A percentile compares a stretch with the other conserved stretches of the same genome.
phyloP scores from a whole-genome alignment of 306 rosid genomes.

The Cucurbita pepo region DNA sequence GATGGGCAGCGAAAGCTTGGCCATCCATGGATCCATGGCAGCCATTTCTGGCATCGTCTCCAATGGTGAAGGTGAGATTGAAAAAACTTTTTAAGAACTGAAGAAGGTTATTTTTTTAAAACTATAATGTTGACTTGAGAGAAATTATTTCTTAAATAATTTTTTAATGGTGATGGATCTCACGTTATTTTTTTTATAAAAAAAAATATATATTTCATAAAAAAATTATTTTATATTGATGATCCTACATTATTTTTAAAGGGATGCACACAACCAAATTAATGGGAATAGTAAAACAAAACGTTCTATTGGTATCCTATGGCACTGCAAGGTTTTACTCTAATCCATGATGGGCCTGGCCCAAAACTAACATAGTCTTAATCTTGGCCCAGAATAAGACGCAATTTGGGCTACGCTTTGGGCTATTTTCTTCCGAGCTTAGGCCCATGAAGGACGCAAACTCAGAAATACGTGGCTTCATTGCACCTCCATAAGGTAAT shows the following conservation, averaged over 20 bases:
- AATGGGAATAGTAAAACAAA: too few species aligned
- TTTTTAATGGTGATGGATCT: too few species aligned
- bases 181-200: too few species aligned
- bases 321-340: background rate
- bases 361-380: background rate
- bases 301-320: too few species aligned
- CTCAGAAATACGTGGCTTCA: background rate
- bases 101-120: too few species aligned
- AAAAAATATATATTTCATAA: too few species aligned
- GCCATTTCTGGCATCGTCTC: constrained; percentile 40
- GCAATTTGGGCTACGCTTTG: background rate
- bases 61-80: constrained; percentile 31
- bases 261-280: too few species aligned
- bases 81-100: constrained; percentile 23
- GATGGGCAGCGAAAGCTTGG: constrained; percentile 32
- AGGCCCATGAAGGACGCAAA: background rate
- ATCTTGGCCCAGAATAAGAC: background rate
- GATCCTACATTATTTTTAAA: too few species aligned
- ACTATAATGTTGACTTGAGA: too few species aligned
- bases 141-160: too few species aligned
- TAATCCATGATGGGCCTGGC: background rate
- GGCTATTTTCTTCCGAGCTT: background rate
- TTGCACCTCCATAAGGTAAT: background rate
- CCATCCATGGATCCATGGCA: constrained; percentile 38
- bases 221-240: too few species aligned